A percentile compares a stretch with the other conserved stretches of the same genome.
Evolutionary conservation across 345 rosid species (phyloP).

Genomic region (Mangifera indica): DNA sequence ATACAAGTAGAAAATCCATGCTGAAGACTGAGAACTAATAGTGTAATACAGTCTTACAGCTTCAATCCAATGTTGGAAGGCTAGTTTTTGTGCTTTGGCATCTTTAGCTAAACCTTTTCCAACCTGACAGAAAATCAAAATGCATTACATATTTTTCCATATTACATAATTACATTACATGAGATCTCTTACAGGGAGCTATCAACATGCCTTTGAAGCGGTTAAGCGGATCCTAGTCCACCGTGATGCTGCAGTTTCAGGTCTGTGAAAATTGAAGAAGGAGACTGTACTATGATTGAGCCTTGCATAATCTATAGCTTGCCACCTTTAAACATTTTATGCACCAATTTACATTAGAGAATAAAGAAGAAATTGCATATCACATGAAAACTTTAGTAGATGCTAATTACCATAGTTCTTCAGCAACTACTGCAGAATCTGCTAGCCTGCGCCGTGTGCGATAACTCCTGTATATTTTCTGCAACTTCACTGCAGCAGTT

Average conservation of each 20-base stretch:
- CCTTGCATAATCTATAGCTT: conserved; percentile 37
- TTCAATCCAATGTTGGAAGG: conserved; percentile 36
- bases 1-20: background rate
- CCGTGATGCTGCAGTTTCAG: conserved; percentile 33
- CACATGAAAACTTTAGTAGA: background rate
- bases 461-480: conserved; percentile 41
- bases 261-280: conserved; percentile 37
- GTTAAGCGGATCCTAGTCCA: conserved; percentile 34
- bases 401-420: conserved; percentile 35
- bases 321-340: conserved; percentile 30
- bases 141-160: background rate
- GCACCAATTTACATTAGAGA: background rate
- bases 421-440: conserved; percentile 42
- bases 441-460: conserved; percentile 36
- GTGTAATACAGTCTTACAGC: conserved; percentile 18
- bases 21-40: background rate
- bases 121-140: conserved; percentile 17
- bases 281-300: conserved; percentile 37
- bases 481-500: conserved; percentile 34
- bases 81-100: conserved; percentile 24
- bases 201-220: conserved; percentile 34
- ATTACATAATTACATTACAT: background rate
- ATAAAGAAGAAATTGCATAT: background rate
- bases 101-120: conserved; percentile 23
- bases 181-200: background rate